Evolutionary conservation across 169 alveolate genomes (phyloP).

Genomic region (Plasmodium fragile): DNA sequence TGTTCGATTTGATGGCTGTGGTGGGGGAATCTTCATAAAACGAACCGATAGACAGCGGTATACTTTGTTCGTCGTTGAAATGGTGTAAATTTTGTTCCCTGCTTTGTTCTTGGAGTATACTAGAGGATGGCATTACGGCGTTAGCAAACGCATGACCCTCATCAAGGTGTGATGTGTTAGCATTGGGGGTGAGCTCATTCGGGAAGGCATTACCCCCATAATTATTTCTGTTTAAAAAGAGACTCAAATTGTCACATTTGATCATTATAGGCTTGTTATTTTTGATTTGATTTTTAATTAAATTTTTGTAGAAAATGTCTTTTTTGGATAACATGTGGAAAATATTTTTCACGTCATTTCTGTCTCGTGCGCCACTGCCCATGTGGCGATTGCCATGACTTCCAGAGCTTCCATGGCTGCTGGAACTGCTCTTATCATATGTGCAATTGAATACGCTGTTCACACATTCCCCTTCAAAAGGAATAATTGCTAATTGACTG

Average conservation of each 20-base stretch:
- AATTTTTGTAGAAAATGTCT: conserved; percentile 33
- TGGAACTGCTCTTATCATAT: background rate
- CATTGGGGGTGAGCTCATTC: background rate
- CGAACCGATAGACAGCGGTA: background rate
- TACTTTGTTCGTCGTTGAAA: background rate
- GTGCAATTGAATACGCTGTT: background rate
- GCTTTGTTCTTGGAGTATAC: background rate
- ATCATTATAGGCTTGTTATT: conserved; percentile 37
- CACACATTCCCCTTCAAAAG: conserved; percentile 11
- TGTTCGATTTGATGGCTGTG: background rate
- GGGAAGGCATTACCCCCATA: background rate
- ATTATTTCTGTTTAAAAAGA: conserved; percentile 15
- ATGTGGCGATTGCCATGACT: background rate
- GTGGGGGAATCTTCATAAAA: background rate
- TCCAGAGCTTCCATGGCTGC: background rate
- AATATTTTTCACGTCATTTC: conserved; percentile 17
- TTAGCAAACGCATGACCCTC: background rate
- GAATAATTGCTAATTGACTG: conserved; percentile 34
- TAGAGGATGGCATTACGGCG: background rate
- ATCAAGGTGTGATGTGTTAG: background rate
- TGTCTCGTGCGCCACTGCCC: background rate
- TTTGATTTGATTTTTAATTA: conserved; percentile 13
- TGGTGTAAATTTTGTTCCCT: background rate
- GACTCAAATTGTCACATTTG: conserved; percentile 17
- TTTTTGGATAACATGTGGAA: conserved; percentile 20